Evolutionary conservation across 1,284 basidiomycete species (phyloP).

Genomic region (Boletus smithii): DNA sequence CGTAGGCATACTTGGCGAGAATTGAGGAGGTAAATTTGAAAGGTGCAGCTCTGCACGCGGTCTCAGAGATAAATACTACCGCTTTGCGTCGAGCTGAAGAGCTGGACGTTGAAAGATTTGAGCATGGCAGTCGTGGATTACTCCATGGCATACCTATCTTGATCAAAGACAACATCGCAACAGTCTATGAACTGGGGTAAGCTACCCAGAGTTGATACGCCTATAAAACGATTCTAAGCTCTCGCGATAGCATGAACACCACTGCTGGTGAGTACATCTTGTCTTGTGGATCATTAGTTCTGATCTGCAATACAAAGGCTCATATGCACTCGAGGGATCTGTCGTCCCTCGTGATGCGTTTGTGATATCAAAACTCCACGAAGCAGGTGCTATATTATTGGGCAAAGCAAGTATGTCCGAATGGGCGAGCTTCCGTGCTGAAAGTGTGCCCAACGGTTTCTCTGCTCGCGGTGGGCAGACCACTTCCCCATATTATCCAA

Average conservation of each 20-base stretch:
- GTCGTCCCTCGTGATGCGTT: conserved; percentile 64
- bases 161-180: conserved; percentile 38
- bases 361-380: conserved; percentile 55
- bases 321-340: conserved; percentile 55
- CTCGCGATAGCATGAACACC: conserved; percentile 57
- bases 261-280: conserved; percentile 37
- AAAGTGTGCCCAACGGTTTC: conserved; percentile 43
- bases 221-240: neutral
- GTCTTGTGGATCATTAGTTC: neutral
- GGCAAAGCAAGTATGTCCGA: conserved; percentile 50
- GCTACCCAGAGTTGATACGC: neutral
- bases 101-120: conserved; percentile 53
- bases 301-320: conserved; percentile 36
- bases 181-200: conserved; percentile 40
- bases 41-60: conserved; percentile 56
- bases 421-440: conserved; percentile 48
- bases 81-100: conserved; percentile 52
- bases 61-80: conserved; percentile 58
- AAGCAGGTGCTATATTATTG: conserved; percentile 53
- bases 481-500: conserved; percentile 47
- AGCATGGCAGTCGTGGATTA: conserved; percentile 44
- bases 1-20: conserved; percentile 63
- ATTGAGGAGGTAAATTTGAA: conserved; percentile 71
- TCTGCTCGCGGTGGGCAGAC: conserved; percentile 53
- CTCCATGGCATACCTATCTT: conserved; percentile 73